Evolutionary conservation across 495 filamentous ascomycete species (phyloP), one percentile per base, ranked within the genome.

Genomic region (Aspergillus leporis): DNA sequence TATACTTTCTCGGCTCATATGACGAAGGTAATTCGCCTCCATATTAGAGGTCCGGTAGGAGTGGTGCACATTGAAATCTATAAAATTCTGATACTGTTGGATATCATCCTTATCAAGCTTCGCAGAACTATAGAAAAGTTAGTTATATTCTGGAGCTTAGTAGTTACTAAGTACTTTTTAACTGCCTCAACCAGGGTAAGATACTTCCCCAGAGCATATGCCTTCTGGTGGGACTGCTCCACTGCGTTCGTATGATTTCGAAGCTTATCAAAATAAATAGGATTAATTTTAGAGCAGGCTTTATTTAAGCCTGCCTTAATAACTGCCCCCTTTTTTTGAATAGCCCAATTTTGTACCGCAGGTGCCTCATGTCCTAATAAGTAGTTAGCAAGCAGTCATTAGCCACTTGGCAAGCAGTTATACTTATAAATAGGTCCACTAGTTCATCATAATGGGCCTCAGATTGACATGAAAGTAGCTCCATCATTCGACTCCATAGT

Each of bases 81-180:
- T 2, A 40, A 47, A 51, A 9, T 46, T 32, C 16, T 45, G 2
- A 19, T 55, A 55, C 43, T 56, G 52, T 6, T 47, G 0, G 45
- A 61, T 46, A 56, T 46, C 14, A 18, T 61, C 36, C 18, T 47
- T 61, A 52, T 61, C 58, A 13, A 59, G 49, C 22, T 51, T 51
- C 8, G 30, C 43, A 55, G 58, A 61, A 43, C 58, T 61, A 58
- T 50, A 50, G n/a, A n/a, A n/a, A n/a, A n/a, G n/a, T n/a, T n/a
- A n/a, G n/a, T n/a, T n/a, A n/a, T n/a, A n/a, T n/a, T n/a, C n/a
- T n/a, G n/a, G n/a, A n/a, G n/a, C n/a, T n/a, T n/a, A n/a, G n/a
- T 40, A 16, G 1, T 51, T 51, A 2, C 1, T 6, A 50, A 53
- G 30, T 34, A 61, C 59, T 56, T 53, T 34, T 56, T 34, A 23